A percentile compares a stretch with the other conserved stretches of the same genome.
phyloP scores from a whole-genome alignment of 805 yeast species.

The Saccharomycopsis javanensis region DNA sequence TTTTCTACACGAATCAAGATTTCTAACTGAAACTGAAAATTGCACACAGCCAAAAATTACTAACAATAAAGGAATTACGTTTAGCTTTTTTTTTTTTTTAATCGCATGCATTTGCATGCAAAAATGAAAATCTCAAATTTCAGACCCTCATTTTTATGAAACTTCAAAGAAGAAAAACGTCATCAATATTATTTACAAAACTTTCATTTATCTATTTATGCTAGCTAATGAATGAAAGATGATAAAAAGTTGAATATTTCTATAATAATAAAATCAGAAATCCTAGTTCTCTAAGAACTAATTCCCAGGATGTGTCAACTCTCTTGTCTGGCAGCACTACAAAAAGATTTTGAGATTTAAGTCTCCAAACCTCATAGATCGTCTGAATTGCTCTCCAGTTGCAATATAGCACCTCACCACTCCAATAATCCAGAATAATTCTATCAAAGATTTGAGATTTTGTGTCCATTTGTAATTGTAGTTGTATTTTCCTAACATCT shows the following conservation, averaged over 20 bases:
- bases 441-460: slow-evolving; percentile 18
- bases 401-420: slow-evolving; percentile 20
- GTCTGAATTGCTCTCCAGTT: slow-evolving; percentile 37
- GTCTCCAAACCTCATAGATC: slow-evolving; percentile 32
- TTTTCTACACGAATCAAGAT: not conserved
- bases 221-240: no score
- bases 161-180: not conserved
- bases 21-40: not conserved
- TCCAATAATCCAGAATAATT: slow-evolving; percentile 22
- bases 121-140: not conserved
- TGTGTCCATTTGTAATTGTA: slow-evolving; percentile 17
- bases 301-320: slow-evolving; percentile 31
- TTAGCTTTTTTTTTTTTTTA: no score
- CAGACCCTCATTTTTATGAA: not conserved
- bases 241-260: no score
- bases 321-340: slow-evolving; percentile 22
- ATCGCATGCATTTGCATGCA: not conserved
- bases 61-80: no score
- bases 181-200: not conserved
- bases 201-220: no score
- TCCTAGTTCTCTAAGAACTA: not conserved
- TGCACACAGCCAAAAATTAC: not conserved
- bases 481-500: slow-evolving; percentile 22
- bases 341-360: slow-evolving; percentile 24
- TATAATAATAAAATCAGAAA: not conserved